A percentile compares a stretch with the other conserved stretches of the same genome.
Evolutionary conservation across 2,329 filamentous ascomycete species (phyloP).

Genomic region (Xenoacremonium recifei): DNA sequence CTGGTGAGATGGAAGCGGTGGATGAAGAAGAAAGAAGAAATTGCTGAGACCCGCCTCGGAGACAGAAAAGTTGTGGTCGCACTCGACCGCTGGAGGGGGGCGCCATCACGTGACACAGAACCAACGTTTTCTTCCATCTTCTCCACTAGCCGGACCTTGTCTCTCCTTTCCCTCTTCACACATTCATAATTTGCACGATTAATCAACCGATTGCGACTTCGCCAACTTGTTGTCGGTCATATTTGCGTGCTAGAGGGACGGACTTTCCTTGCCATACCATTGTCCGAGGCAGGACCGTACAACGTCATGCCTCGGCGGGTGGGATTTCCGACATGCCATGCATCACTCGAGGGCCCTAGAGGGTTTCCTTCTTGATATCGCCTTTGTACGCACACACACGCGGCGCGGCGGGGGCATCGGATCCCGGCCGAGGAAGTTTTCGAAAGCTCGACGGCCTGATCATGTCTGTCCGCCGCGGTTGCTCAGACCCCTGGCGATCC

Average conservation of each 20-base stretch:
- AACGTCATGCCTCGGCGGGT: conserved; percentile 25
- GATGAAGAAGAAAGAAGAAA: conserved; percentile 2
- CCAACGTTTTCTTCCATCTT: conserved; percentile 3
- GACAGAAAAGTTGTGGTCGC: conserved; percentile 6
- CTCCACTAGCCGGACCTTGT: conserved; percentile 4
- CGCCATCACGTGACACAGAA: conserved; percentile 26
- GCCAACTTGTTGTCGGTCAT: conserved; percentile 56
- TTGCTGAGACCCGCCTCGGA: conserved; percentile 15
- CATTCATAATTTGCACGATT: conserved; percentile 56
- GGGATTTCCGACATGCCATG: conserved; percentile 30
- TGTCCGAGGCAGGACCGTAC: too few relatives aligned
- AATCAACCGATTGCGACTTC: conserved; percentile 58
- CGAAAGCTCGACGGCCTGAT: too few relatives aligned
- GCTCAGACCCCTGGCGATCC: too few relatives aligned
- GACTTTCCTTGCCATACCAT: conserved; percentile 24
- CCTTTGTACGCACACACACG: too few relatives aligned
- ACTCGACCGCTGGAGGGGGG: too few relatives aligned
- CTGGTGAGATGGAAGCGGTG: conserved; percentile 6
- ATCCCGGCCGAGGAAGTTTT: too few relatives aligned
- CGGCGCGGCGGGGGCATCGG: too few relatives aligned
- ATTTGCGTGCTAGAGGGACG: conserved; percentile 58
- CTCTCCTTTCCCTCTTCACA: conserved; percentile 29
- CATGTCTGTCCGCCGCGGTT: too few relatives aligned
- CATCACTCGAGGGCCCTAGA: too few relatives aligned
- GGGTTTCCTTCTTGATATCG: too few relatives aligned